Evolutionary conservation across 2,329 filamentous ascomycete genomes (phyloP).

Genomic region (Diplodia mutila): DNA sequence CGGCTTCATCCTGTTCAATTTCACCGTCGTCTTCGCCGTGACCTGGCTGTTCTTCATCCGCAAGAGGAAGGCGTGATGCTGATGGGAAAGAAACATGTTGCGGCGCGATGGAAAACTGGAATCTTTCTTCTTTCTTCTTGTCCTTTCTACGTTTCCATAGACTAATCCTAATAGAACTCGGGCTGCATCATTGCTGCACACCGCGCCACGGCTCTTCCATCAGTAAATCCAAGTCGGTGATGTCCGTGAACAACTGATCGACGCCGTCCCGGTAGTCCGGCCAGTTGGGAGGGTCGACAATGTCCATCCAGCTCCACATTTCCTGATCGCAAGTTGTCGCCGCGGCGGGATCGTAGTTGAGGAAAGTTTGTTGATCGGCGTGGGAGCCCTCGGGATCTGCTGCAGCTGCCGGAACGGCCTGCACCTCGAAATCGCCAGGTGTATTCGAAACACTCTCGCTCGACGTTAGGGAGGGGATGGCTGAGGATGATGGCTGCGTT

Average conservation of each 20-base stretch:
- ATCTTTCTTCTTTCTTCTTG: too few relatives aligned
- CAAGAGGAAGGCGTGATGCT: not conserved
- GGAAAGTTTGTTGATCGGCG: not conserved
- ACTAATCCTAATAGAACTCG: too few relatives aligned
- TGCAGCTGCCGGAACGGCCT: not conserved
- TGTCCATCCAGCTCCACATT: conserved; percentile 6
- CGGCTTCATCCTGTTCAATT: not conserved
- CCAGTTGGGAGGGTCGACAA: not conserved
- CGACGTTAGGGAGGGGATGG: not conserved
- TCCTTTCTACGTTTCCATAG: too few relatives aligned
- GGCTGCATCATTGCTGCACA: too few relatives aligned
- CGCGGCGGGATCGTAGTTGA: not conserved
- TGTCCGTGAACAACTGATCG: not conserved
- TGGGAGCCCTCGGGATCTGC: not conserved
- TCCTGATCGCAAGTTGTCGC: not conserved
- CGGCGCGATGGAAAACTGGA: too few relatives aligned
- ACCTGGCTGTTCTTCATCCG: not conserved
- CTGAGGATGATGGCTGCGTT: not conserved
- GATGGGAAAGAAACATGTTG: too few relatives aligned
- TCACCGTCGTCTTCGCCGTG: not conserved
- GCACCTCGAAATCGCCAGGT: not conserved
- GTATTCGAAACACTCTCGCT: not conserved
- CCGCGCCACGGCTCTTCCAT: not conserved
- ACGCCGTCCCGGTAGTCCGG: not conserved
- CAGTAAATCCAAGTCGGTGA: not conserved